Base-by-base conservation (phyloP, 768 basidiomycete genomes). In the Phanerochaete sordida region DNA sequence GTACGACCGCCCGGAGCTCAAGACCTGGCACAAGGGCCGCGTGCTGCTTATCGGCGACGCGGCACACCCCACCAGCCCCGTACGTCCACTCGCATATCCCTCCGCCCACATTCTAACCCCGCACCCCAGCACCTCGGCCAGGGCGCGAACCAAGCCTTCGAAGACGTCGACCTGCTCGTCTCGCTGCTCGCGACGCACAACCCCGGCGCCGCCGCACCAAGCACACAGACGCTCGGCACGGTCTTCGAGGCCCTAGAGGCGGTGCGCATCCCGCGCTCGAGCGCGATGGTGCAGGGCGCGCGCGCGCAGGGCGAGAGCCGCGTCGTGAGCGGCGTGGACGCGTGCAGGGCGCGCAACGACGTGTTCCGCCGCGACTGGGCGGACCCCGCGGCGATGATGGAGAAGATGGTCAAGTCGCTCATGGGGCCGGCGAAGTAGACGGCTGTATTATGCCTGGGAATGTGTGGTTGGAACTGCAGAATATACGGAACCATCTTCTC, bases 31-130 rank as follows among this genome's bases (percentile, higher is more conserved):
- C 64, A 70, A 73, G 45, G 76, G 76, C 27, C 71, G 78, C 15
- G 73, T 79, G 15, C 70, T 77, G 6, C 72, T 80, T 31, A 67
- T 79, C 11, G 79, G 79, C 5, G 79, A 79, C 64, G 78, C 77
- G 8, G 79, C 79, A 6, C 78, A 79, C 63, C 78, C 78, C 2
- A 80, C 79, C 2, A 77, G 75, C 61, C 79, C 79, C 1, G 77
- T 79, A 61, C 37, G 78, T 67, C 28, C n/a, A 8, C 44, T 2
- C 23, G 7, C 24, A 56, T 33, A 12, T 8, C 23, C 6, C 21
- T 15, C 8, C 39, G 15, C 27, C 49, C n/a, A 51, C 12, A 6
- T 8, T 23, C n/a, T 44, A 33, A 46, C 45, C 16, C 23, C 30
- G 1, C 50, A 19, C 33, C 16, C 19, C 58, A 79, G 77, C 78